Conservation (phyloP, 768 basidiomycete species). For the Serendipita vermifera region DNA sequence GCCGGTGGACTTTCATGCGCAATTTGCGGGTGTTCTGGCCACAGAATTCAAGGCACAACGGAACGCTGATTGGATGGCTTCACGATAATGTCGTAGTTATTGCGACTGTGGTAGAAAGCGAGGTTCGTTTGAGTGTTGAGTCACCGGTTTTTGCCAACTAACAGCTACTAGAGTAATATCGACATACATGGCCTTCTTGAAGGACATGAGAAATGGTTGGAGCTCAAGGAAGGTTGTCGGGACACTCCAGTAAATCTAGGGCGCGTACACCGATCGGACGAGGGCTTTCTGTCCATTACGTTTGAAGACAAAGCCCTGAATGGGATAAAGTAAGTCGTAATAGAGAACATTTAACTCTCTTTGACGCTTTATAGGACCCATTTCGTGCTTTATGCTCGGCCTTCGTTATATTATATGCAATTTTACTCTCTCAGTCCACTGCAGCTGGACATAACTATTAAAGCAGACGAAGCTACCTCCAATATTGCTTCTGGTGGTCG, state of each 20-base stretch:
- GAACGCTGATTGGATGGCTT: conserved; percentile 1
- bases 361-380: conserved; percentile 14
- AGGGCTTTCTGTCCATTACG: background rate
- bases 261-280: background rate
- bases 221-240: background rate
- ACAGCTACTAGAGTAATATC: too few species aligned
- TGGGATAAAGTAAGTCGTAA: background rate
- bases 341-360: background rate
- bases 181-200: too few species aligned
- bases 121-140: too few species aligned
- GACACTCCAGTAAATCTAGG: background rate
- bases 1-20: conserved; percentile 1
- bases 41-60: background rate
- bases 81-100: background rate
- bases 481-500: too few species aligned
- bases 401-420: conserved; percentile 42
- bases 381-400: conserved; percentile 41
- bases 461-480: conserved; percentile 20
- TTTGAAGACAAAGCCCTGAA: background rate
- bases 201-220: conserved; percentile 2
- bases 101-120: background rate
- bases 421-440: conserved; percentile 44
- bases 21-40: conserved; percentile 4
- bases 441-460: conserved; percentile 19
- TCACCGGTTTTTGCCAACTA: too few species aligned